Conservation (phyloP, 768 basidiomycete genomes). For the Rhodocollybia butyracea region DNA sequence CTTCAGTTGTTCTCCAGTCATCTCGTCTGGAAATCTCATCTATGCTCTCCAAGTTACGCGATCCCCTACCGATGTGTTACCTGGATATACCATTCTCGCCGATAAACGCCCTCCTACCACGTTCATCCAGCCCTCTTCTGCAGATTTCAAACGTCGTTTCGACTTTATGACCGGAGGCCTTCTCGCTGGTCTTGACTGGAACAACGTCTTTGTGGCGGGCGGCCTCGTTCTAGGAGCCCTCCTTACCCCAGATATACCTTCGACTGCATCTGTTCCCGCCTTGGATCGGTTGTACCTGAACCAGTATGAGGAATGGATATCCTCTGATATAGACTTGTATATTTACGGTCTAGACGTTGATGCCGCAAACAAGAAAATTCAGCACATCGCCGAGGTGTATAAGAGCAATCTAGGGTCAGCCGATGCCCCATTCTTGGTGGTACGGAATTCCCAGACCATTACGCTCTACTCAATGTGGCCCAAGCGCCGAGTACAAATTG, state of each 20-base stretch:
- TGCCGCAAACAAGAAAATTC: conserved; percentile 12
- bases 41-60: conserved; percentile 5
- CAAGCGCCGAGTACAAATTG: conserved; percentile 14
- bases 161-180: conserved; percentile 13
- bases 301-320: conserved; percentile 9
- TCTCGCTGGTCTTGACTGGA: conserved; percentile 14
- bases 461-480: conserved; percentile 15
- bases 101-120: conserved; percentile 4
- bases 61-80: conserved; percentile 3
- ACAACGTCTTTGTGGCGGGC: conserved; percentile 15
- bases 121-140: conserved; percentile 10
- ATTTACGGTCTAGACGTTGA: conserved; percentile 11
- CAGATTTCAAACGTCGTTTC: conserved; percentile 11
- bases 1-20: neutral
- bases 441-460: conserved; percentile 17
- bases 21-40: neutral
- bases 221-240: conserved; percentile 14
- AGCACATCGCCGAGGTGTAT: conserved; percentile 12
- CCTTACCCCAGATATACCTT: conserved; percentile 10
- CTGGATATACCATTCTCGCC: conserved; percentile 12
- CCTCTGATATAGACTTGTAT: conserved; percentile 16
- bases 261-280: neutral
- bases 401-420: conserved; percentile 9
- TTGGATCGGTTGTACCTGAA: conserved; percentile 1
- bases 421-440: conserved; percentile 12